Percentiles rank a stretch among this genome's conserved stretches.
phyloP scores from a whole-genome alignment of 495 filamentous ascomycete genomes.

The Aspergillus asperescens region DNA sequence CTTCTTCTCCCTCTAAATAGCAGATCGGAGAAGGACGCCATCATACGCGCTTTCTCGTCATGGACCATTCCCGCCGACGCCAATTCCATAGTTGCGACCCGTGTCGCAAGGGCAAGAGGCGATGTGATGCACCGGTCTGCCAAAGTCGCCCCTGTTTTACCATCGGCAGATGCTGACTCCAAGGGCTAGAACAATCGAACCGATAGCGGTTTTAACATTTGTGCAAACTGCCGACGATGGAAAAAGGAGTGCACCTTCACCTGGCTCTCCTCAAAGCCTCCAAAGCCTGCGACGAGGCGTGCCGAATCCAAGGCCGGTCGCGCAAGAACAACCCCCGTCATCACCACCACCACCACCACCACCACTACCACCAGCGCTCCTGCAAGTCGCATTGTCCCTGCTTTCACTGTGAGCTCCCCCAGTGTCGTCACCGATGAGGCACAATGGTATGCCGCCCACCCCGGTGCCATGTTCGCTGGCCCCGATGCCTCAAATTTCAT shows the following conservation, averaged over 20 bases:
- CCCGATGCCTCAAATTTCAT: background rate
- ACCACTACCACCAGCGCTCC: background rate
- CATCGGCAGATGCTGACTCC: background rate
- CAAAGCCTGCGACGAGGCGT: background rate
- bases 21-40: background rate
- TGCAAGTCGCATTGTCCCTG: background rate
- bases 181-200: background rate
- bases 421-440: too few relatives aligned
- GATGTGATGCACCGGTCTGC: background rate
- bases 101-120: conserved; percentile 1
- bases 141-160: background rate
- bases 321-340: background rate
- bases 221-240: conserved; percentile 1
- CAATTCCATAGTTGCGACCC: conserved; percentile 1
- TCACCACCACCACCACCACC: background rate
- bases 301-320: background rate
- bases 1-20: too few relatives aligned
- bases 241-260: conserved; percentile 2
- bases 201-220: background rate
- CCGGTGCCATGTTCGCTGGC: background rate
- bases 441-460: background rate
- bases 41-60: background rate
- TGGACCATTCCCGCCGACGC: background rate
- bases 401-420: too few relatives aligned
- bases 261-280: background rate